Evolutionary conservation across 2,329 filamentous ascomycete species (phyloP).

Genomic region (Metarhizium guizhouense): DNA sequence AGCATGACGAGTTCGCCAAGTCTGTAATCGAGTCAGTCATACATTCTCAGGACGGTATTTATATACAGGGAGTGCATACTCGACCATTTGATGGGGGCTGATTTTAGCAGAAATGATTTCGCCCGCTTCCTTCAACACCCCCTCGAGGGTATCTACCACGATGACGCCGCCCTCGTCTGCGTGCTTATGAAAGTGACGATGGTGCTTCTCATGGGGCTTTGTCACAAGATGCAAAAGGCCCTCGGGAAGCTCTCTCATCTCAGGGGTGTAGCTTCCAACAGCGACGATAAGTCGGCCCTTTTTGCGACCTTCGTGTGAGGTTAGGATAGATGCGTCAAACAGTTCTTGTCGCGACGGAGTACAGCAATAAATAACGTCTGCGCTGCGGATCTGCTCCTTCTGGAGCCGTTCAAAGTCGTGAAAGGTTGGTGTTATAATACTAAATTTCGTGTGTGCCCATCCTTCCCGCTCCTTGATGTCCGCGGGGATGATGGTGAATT

Average conservation of each 20-base stretch:
- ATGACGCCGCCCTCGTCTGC: conserved; percentile 56
- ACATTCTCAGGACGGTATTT: background rate
- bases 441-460: conserved; percentile 59
- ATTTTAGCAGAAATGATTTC: conserved; percentile 77
- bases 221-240: conserved; percentile 61
- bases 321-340: conserved; percentile 67
- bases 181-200: conserved; percentile 58
- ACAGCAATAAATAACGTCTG: conserved; percentile 82
- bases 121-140: conserved; percentile 73
- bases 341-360: conserved; percentile 67
- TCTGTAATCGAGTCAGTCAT: conserved; percentile 23
- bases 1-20: conserved; percentile 71
- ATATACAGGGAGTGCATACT: conserved; percentile 38
- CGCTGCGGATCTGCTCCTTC: conserved; percentile 59
- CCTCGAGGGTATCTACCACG: conserved; percentile 69
- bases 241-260: conserved; percentile 78
- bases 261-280: conserved; percentile 57
- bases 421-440: conserved; percentile 59
- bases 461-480: conserved; percentile 47
- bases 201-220: conserved; percentile 31
- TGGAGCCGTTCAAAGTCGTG: conserved; percentile 58
- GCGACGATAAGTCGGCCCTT: conserved; percentile 66
- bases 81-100: conserved; percentile 66
- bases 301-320: conserved; percentile 57
- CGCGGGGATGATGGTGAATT: conserved; percentile 34